phyloP scores from a whole-genome alignment of 768 basidiomycete genomes.

The Leucocoprinus sp. region DNA sequence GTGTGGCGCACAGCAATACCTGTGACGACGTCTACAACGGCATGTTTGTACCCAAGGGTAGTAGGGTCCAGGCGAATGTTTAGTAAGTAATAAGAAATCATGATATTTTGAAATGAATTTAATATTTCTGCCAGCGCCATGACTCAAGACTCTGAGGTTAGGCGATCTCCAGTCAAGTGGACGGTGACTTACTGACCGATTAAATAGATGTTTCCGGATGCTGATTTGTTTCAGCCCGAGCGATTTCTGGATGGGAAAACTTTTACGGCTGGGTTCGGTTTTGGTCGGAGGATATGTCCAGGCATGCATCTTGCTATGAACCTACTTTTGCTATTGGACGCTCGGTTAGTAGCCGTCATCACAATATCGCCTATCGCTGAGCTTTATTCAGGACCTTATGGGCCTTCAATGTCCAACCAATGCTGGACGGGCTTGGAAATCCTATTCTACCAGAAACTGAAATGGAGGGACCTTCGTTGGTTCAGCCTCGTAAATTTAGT shows the following conservation, averaged over 20 bases:
- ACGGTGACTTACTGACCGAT: neutral
- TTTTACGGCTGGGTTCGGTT: slow-evolving; percentile 19
- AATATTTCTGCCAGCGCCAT: slow-evolving; percentile 14
- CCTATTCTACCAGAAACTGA: slow-evolving; percentile 15
- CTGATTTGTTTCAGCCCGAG: slow-evolving; percentile 19
- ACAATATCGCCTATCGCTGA: neutral
- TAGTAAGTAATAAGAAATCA: slow-evolving; percentile 14
- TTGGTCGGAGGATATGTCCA: slow-evolving; percentile 23
- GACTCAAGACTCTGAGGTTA: slow-evolving; percentile 18
- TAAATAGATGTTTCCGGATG: slow-evolving; percentile 17
- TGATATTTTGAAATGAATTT: neutral
- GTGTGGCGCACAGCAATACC: slow-evolving; percentile 26
- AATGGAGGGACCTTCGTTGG: slow-evolving; percentile 14
- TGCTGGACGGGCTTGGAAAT: slow-evolving; percentile 12
- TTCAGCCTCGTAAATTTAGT: slow-evolving; percentile 15
- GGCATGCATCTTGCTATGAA: slow-evolving; percentile 22
- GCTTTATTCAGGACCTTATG: slow-evolving; percentile 17
- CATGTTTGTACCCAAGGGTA: slow-evolving; percentile 30
- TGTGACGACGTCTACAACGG: slow-evolving; percentile 30
- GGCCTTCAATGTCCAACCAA: slow-evolving; percentile 17
- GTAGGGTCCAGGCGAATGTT: slow-evolving; percentile 18
- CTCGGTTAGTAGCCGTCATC: slow-evolving; percentile 12
- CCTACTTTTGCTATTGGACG: slow-evolving; percentile 17
- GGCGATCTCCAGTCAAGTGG: neutral
- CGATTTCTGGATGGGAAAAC: slow-evolving; percentile 16